Conservation (phyloP, 306 rosid genomes). For the Adenanthera pavonina region DNA sequence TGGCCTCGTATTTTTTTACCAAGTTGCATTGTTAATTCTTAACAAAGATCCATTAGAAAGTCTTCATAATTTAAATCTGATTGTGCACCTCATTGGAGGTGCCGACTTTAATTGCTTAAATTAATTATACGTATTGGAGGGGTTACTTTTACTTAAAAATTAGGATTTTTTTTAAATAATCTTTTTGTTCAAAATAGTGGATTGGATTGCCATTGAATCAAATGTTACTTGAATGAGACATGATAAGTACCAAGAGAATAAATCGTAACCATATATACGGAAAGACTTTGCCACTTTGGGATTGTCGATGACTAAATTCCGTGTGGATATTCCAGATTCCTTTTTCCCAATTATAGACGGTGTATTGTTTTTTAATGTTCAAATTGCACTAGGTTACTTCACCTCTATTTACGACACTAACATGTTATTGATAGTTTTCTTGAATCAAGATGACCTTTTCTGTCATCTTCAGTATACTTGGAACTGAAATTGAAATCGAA, state of each 20-base stretch:
- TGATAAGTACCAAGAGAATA: constrained; percentile 5
- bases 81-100: too few species aligned
- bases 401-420: not conserved
- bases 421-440: not conserved
- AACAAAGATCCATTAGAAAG: not conserved
- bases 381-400: constrained; percentile 29
- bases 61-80: not conserved
- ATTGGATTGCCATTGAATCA: not conserved
- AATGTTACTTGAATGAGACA: not conserved
- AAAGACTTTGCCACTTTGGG: not conserved
- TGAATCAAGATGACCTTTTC: constrained; percentile 26
- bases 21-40: not conserved
- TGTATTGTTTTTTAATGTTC: constrained; percentile 2
- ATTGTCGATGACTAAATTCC: constrained; percentile 5
- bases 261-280: constrained; percentile 5
- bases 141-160: too few species aligned
- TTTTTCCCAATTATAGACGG: not conserved
- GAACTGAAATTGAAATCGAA: too few species aligned
- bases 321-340: constrained; percentile 18
- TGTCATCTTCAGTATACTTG: not conserved
- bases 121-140: too few species aligned
- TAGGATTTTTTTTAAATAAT: not conserved
- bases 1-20: not conserved
- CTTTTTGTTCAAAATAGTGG: too few species aligned
- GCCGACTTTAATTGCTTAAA: too few species aligned